Percentiles rank a stretch among this genome's conserved stretches.
Conservation (phyloP, 305 asterid genomes). For the Ajuga reptans region DNA sequence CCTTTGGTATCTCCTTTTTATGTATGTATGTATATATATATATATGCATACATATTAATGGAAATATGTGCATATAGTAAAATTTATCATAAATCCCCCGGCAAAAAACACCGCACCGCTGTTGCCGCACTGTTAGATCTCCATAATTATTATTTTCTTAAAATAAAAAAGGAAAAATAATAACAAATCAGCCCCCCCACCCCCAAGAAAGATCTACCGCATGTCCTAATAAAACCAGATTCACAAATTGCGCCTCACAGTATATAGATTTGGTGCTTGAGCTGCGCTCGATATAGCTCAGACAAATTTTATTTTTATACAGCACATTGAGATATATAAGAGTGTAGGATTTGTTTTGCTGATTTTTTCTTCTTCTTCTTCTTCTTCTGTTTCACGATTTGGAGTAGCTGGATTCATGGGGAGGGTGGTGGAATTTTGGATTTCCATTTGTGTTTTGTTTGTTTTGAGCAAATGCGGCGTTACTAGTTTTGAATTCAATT, state of each 20-base stretch:
- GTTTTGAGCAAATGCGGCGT: slow-evolving; percentile 33
- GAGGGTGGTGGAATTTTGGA: slow-evolving; percentile 37
- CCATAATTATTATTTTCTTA: neutral
- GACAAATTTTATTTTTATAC: neutral
- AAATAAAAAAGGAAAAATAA: neutral
- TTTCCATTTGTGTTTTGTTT: slow-evolving; percentile 25
- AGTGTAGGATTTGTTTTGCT: neutral
- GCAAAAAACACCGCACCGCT: slow-evolving; percentile 29
- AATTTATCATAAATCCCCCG: slow-evolving; percentile 21
- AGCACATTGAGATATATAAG: neutral
- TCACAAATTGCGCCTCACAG: slow-evolving; percentile 8
- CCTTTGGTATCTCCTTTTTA: slow-evolving; percentile 20
- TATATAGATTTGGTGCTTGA: slow-evolving; percentile 19
- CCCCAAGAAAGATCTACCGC: slow-evolving; percentile 13
- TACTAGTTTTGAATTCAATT: slow-evolving; percentile 44
- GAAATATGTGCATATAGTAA: neutral
- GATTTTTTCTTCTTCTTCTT: too few relatives aligned
- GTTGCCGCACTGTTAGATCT: slow-evolving; percentile 21
- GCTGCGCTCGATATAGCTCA: slow-evolving; percentile 5
- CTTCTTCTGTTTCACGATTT: slow-evolving; percentile 23
- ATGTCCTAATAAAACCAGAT: slow-evolving; percentile 11
- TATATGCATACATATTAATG: neutral
- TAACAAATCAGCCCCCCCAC: neutral
- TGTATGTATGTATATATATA: neutral
- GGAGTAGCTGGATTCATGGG: slow-evolving; percentile 27